A percentile compares a stretch with the other conserved stretches of the same genome.
Evolutionary conservation across 345 rosid species (phyloP).

Genomic region (Acer saccharum): DNA sequence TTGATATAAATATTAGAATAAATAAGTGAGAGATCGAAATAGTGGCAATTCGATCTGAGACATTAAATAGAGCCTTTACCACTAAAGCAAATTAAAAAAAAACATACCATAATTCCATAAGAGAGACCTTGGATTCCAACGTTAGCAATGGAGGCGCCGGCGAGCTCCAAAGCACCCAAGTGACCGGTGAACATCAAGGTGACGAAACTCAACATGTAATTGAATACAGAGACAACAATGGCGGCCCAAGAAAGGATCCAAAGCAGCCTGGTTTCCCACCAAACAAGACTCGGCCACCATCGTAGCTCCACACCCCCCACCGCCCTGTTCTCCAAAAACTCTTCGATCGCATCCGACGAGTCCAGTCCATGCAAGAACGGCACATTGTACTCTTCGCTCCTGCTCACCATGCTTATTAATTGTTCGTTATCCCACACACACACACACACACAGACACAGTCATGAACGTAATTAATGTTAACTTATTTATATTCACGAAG

Average conservation of each 20-base stretch:
- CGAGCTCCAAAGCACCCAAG: conserved; percentile 69
- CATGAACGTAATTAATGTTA: no score
- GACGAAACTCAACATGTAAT: conserved; percentile 81
- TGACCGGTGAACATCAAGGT: conserved; percentile 78
- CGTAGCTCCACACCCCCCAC: conserved; percentile 35
- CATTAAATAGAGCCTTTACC: no score
- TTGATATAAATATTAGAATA: no score
- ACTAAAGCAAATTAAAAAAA: not conserved
- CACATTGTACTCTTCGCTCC: conserved; percentile 24
- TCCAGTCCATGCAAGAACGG: conserved; percentile 51
- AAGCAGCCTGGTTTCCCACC: conserved; percentile 78
- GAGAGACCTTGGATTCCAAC: conserved; percentile 95
- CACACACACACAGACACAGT: no score
- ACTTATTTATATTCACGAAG: no score
- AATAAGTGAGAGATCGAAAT: no score
- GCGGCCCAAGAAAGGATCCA: conserved; percentile 79
- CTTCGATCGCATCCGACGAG: conserved; percentile 64
- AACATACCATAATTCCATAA: conserved; percentile 76
- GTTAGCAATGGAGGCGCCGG: conserved; percentile 79
- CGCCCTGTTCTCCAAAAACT: conserved; percentile 45
- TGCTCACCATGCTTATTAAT: conserved; percentile 24
- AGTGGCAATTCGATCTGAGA: no score
- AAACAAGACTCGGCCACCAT: conserved; percentile 72
- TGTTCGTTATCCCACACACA: not conserved
- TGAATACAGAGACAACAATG: conserved; percentile 60